These are phyloP conservation scores for Fusarium sacchari DNA, from an alignment of 2,329 filamentous ascomycete genomes.

Conservation along the genomic window DNA sequence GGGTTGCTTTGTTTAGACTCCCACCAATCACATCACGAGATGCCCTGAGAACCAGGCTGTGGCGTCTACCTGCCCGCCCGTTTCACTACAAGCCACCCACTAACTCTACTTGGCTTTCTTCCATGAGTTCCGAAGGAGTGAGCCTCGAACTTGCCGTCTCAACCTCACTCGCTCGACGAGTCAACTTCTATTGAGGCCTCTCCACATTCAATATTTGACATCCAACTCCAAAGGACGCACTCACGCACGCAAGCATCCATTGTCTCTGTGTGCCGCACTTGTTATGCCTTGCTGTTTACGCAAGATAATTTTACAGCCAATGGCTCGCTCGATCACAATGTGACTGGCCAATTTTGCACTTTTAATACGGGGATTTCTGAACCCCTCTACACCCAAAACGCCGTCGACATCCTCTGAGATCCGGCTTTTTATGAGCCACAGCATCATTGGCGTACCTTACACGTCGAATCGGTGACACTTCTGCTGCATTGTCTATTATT, in stretches of 20 bases:
- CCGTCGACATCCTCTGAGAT: not conserved
- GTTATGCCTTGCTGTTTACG: not conserved
- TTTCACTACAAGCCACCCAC: conserved; percentile 21
- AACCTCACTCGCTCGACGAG: not conserved
- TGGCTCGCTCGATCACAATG: not conserved
- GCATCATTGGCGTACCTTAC: conserved; percentile 28
- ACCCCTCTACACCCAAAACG: conserved; percentile 8
- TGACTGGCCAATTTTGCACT: conserved; percentile 6
- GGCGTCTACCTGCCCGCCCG: conserved; percentile 32
- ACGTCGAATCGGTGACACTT: not conserved
- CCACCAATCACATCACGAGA: conserved; percentile 13
- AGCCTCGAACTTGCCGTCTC: conserved; percentile 13
- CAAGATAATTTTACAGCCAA: not conserved
- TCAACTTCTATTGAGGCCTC: conserved; percentile 2
- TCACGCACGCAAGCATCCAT: not conserved
- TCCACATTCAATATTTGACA: conserved; percentile 10
- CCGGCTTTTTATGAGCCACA: conserved; percentile 21
- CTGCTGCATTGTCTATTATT: conserved; percentile 17
- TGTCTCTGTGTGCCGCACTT: conserved; percentile 9
- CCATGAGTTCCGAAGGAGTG: conserved; percentile 2
- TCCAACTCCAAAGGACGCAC: not conserved
- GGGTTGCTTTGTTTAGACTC: conserved; percentile 15
- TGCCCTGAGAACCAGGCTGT: conserved; percentile 25
- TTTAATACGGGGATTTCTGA: conserved; percentile 13
- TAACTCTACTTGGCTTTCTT: conserved; percentile 6